phyloP scores from a whole-genome alignment of 805 yeast species.

The Candida insectalens region DNA sequence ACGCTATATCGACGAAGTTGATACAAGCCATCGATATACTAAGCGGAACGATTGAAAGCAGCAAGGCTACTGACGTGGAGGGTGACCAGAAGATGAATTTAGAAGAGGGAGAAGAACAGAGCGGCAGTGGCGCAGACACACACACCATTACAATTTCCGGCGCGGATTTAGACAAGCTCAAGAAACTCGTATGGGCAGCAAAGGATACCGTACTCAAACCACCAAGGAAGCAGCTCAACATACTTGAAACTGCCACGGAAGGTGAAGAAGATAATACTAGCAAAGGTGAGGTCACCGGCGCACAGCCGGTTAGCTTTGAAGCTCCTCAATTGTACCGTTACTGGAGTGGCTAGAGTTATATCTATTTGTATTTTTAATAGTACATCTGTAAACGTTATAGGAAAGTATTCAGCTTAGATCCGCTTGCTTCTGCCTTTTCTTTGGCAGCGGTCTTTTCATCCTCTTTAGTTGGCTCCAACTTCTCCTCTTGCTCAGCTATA shows the following conservation, averaged over 20 bases:
- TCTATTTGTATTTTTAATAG: slow-evolving; percentile 3
- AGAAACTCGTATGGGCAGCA: slow-evolving; percentile 18
- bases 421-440: neutral
- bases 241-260: slow-evolving; percentile 19
- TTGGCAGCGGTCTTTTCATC: neutral
- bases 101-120: slow-evolving; percentile 10
- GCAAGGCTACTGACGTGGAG: slow-evolving; percentile 1
- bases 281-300: slow-evolving; percentile 18
- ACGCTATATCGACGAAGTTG: slow-evolving; percentile 38
- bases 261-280: slow-evolving; percentile 10
- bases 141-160: slow-evolving; percentile 1
- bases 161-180: slow-evolving; percentile 11
- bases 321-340: slow-evolving; percentile 55
- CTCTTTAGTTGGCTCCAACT: neutral
- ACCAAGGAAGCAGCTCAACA: slow-evolving; percentile 23
- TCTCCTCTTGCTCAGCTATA: neutral
- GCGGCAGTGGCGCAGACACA: neutral
- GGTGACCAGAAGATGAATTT: slow-evolving; percentile 7
- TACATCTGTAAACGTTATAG: slow-evolving; percentile 5
- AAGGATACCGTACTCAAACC: slow-evolving; percentile 20
- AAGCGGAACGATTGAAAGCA: neutral
- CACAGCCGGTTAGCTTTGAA: slow-evolving; percentile 48
- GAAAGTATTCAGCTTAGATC: slow-evolving; percentile 8
- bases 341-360: slow-evolving; percentile 42
- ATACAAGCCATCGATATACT: slow-evolving; percentile 25